Evolutionary conservation across 2,329 filamentous ascomycete species (phyloP).

Genomic region (Berkeleyomyces basicola): DNA sequence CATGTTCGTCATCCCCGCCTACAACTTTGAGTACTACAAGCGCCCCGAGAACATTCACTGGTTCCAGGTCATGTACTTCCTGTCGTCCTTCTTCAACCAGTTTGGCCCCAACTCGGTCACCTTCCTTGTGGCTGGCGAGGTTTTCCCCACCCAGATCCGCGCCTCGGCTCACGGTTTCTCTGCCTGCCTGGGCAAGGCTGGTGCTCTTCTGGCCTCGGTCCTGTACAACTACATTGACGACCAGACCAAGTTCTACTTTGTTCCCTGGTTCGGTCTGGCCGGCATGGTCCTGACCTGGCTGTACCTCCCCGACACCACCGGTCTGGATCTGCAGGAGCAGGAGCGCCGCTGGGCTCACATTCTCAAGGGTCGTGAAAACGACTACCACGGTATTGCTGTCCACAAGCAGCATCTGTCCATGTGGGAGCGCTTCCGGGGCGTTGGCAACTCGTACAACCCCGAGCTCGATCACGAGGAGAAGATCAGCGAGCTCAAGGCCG

Average conservation of each 20-base stretch:
- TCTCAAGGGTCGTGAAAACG: conserved; percentile 53
- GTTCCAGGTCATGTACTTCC: conserved; percentile 98
- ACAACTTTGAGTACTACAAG: conserved; percentile 75
- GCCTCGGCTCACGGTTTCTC: conserved; percentile 89
- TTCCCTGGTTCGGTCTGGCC: conserved; percentile 85
- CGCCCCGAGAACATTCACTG: conserved; percentile 51
- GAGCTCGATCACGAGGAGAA: conserved; percentile 68
- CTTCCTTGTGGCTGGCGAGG: conserved; percentile 88
- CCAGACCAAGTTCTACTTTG: conserved; percentile 73
- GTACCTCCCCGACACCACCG: conserved; percentile 93
- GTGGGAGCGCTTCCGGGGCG: conserved; percentile 69
- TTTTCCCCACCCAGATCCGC: conserved; percentile 88
- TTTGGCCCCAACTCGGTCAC: conserved; percentile 94
- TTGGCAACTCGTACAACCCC: conserved; percentile 69
- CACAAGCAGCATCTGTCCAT: conserved; percentile 76
- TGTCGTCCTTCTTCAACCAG: conserved; percentile 98
- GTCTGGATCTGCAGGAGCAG: conserved; percentile 91
- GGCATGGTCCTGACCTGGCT: conserved; percentile 69
- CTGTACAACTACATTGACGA: conserved; percentile 90
- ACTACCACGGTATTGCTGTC: conserved; percentile 88
- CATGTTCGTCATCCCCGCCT: conserved; percentile 81
- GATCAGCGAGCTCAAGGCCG: conserved; percentile 61
- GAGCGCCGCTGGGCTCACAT: conserved; percentile 87
- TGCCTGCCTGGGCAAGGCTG: conserved; percentile 78
- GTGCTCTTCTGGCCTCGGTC: conserved; percentile 71